Base-by-base conservation (phyloP, 1,284 basidiomycete species). In the Microbotryum saponariae region DNA sequence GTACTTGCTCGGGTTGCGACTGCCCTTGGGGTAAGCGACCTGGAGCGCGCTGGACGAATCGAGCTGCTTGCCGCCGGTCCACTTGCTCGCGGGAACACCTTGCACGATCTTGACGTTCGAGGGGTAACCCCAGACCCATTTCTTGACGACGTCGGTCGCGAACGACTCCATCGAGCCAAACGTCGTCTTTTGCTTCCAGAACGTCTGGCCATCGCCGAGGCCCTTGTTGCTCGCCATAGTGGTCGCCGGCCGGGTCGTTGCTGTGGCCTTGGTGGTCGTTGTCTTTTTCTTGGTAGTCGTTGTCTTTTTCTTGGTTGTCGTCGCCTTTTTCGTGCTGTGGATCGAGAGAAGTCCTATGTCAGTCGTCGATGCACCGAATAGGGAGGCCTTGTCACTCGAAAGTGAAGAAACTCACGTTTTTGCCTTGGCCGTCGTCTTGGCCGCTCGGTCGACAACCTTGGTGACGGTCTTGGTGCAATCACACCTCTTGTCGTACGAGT, bases 21-120 rank as follows among this genome's bases (percentile, higher is more conserved):
- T 60, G 27, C 68, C 70, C 3, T 54, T 45, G 9, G 71, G 71
- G 58, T 65, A 72, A 6, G 48, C 56, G 44, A 70, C 67, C 61
- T 67, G 62, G 14, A 72, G 25, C 21, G 63, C 63, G 8, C 53
- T 50, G 5, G 44, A 21, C 20, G 42, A 53, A 25, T 61, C 62
- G 10, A 27, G 12, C 51, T 58, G 46, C 16, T 44, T 50, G n/a
- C 62, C 60, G 42, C 25, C 42, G 6, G 62, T 60, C 65, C 65
- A 66, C 5, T 51, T 23, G 27, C n/a, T 16, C 5, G 54, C 60
- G 0, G 65, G 65, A 0, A 61, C 58, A 27, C 65, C 62, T 18
- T 52, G 50, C 4, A 64, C 47, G 31, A 64, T 56, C 4, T 48
- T 58, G 21, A 58, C 48, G 58, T 66, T 64, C 21, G 37, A 21